Evolutionary conservation across 2,329 filamentous ascomycete species (phyloP), one percentile per base, ranked within the genome.

Genomic region (Fusarium subglutinans): DNA sequence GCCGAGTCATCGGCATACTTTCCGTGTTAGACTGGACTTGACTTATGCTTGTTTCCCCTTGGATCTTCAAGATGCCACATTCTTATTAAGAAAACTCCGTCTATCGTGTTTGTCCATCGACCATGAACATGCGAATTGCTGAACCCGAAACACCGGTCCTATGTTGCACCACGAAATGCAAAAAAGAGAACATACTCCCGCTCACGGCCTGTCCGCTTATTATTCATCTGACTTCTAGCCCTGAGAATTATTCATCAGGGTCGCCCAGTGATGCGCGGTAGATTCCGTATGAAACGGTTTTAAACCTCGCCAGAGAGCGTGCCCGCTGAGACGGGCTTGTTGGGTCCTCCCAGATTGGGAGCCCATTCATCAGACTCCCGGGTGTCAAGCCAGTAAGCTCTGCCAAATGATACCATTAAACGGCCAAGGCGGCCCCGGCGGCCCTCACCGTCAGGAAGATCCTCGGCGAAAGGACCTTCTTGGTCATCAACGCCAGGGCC

Each of bases 371-470:
- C 88, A 72, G 90, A 86, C 66, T 89, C 89, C 64, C 90, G 83
- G 61, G 90, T 90, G 69, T 93, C 93, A 22, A 97, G 85, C 95
- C 95, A 98, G 84, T 97, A 98, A 65, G 87, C 87, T 74, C 89
- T 89, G 44, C 93, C 93, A 30, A 94, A 86, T 15, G 87, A 88
- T 35, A 97, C 87, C 93, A 98, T 93, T 38, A 89, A 80, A 58
- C 95, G 88, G n/a, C 95, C 95, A 17, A 97, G 79, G 77, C 90
- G 91, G 40, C 95, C 95, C 81, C 88, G 89, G 90, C 93, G 95
- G 24, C 95, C 95, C 70, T 92, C 88, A 17, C 94, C 94, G 63
- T 94, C 91, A n/a, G 92, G 90, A 50, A 90, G 89, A 58, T 89
- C 90, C 38, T 85, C 83, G 0, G 89, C 88, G 82, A 98, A 98